Percentiles rank a stretch among this genome's conserved stretches.
phyloP scores from a whole-genome alignment of 2,329 filamentous ascomycete genomes.

The Orbilia javanica region DNA sequence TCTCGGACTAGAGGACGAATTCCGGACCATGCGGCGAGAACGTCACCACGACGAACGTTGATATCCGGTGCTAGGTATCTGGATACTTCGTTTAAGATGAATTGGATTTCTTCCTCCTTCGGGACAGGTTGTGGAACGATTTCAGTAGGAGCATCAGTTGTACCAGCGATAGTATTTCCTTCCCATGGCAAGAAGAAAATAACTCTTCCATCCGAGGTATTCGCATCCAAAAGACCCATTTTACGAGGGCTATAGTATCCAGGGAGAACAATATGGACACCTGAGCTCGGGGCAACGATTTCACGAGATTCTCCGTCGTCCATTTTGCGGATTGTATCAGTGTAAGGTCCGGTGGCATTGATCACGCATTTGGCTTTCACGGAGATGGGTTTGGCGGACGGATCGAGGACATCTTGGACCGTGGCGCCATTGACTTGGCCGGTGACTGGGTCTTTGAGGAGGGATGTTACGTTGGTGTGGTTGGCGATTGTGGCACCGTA shows the following conservation, averaged over 20 bases:
- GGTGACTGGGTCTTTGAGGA: constrained; percentile 77
- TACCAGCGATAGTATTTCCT: constrained; percentile 90
- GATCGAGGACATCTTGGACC: constrained; percentile 77
- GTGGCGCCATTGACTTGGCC: constrained; percentile 80
- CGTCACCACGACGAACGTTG: constrained; percentile 84
- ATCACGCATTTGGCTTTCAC: constrained; percentile 76
- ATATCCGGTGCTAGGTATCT: constrained; percentile 87
- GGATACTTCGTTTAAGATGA: constrained; percentile 86
- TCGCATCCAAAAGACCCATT: constrained; percentile 89
- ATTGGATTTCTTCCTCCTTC: constrained; percentile 85
- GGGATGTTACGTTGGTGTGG: constrained; percentile 81
- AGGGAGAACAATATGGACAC: constrained; percentile 86
- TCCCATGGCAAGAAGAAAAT: constrained; percentile 96
- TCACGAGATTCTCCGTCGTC: constrained; percentile 79
- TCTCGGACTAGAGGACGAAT: constrained; percentile 88
- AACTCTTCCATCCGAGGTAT: constrained; percentile 86
- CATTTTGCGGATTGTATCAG: constrained; percentile 85
- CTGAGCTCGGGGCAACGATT: constrained; percentile 86
- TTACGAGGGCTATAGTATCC: constrained; percentile 87
- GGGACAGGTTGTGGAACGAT: constrained; percentile 81
- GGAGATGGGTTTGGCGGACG: constrained; percentile 70
- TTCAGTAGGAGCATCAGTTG: constrained; percentile 81
- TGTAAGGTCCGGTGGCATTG: constrained; percentile 90
- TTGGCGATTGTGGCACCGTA: constrained; percentile 87
- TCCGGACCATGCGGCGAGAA: constrained; percentile 90